Conservation (phyloP, 2,329 filamentous ascomycete species). For the Tolypocladium pustulatum region DNA sequence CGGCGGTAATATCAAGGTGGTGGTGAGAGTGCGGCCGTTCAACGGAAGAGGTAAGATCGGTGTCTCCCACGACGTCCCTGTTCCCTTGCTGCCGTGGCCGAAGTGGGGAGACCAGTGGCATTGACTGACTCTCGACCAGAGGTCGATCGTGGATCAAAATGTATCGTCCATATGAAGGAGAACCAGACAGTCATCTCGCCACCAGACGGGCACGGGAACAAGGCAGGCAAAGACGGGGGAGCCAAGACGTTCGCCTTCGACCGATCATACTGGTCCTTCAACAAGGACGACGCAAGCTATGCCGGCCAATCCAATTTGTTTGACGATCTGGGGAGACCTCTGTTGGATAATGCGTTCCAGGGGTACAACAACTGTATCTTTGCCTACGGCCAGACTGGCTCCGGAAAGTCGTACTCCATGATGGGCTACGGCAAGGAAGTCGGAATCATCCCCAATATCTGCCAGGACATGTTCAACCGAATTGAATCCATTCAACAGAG, state of each 20-base stretch:
- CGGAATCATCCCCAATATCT: constrained; percentile 94
- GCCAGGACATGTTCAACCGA: constrained; percentile 91
- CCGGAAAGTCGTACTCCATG: constrained; percentile 98
- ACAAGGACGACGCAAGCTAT: constrained; percentile 69
- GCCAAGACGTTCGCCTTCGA: constrained; percentile 92
- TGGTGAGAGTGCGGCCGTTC: constrained; percentile 92
- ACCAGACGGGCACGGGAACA: constrained; percentile 52
- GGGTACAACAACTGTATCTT: constrained; percentile 99
- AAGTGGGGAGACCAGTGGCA: not conserved
- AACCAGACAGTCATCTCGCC: constrained; percentile 78
- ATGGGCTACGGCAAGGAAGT: constrained; percentile 97
- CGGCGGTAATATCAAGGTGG: constrained; percentile 98
- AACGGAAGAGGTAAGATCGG: constrained; percentile 68
- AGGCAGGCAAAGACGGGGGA: constrained; percentile 59
- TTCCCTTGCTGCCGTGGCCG: not conserved
- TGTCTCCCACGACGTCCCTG: not conserved
- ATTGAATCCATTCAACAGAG: constrained; percentile 64
- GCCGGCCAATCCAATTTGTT: constrained; percentile 87
- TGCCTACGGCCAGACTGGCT: constrained; percentile 95
- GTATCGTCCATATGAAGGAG: constrained; percentile 93
- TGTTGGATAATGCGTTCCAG: constrained; percentile 95
- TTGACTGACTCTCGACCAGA: constrained; percentile 40
- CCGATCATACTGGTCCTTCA: constrained; percentile 96
- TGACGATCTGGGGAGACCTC: constrained; percentile 73
- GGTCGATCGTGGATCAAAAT: constrained; percentile 84